Evolutionary conservation across 768 basidiomycete genomes (phyloP), one percentile per base, ranked within the genome.

Genomic region (Termitomyces eurrhizus): DNA sequence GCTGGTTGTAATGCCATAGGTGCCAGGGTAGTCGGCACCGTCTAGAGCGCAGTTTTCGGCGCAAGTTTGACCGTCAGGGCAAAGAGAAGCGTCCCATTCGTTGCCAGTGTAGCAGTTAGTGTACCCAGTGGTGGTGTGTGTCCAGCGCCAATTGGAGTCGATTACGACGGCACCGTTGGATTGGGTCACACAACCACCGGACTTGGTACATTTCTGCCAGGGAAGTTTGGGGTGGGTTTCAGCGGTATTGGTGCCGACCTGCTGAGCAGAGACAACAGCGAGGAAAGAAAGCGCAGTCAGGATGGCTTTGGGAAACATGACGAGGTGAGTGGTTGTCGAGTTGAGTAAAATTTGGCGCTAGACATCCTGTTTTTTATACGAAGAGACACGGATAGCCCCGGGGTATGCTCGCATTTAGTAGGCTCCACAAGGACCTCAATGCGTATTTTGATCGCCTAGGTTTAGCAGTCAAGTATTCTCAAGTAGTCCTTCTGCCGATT

Each of bases 141-240:
- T 68, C 81, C 81, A 84, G 62, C 83, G 81, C 82, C 82, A 84
- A 76, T 84, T 83, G 62, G 79, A 66, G 71, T 84, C 83, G 69
- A 85, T 77, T 53, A 78, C 77, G 66, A 85, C 73, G 37, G 70
- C 57, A 8, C 74, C 74, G 33, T 52, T 50, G n/a, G 69, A 66
- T 48, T 70, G 67, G 24, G 74, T 75, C 21, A 70, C 73, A 74
- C 82, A 83, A 36, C 73, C 70, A 52, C 79, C 77, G 32, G 68
- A 56, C 21, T 78, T 78, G 71, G 82, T 78, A 70, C 83, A 84
- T 60, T 78, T 79, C 41, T 44, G 71, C 69, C 72, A 76, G 46
- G 44, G 7, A 11, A 56, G 42, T 32, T 42, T 56, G 9, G 54
- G 41, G 29, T 56, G 54, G 3, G 24, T 39, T 3, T 42, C 54